Percentiles rank a stretch among this genome's conserved stretches.
Evolutionary conservation across 306 rosid species (phyloP).

Genomic region (Biancaea sappan): DNA sequence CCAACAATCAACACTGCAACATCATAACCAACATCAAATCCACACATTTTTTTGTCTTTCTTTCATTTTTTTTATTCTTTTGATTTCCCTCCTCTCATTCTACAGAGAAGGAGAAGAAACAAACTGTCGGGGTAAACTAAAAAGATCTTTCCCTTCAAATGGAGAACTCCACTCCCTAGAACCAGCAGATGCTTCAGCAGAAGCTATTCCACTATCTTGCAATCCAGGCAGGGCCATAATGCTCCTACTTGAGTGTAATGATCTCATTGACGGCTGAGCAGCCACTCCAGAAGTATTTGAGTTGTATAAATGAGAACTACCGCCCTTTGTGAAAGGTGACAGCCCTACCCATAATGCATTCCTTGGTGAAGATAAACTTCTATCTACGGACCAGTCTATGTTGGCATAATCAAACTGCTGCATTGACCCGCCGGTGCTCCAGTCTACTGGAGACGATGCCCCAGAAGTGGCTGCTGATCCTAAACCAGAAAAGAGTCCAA

Average conservation of each 20-base stretch:
- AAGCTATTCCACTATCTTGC: conserved; percentile 63
- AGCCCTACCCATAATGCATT: conserved; percentile 64
- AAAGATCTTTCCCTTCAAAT: conserved; percentile 88
- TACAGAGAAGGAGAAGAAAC: conserved; percentile 88
- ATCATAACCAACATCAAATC: conserved; percentile 71
- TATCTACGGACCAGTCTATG: conserved; percentile 90
- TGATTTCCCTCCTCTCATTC: conserved; percentile 45
- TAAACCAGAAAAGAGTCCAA: conserved; percentile 78
- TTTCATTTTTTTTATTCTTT: conserved; percentile 62
- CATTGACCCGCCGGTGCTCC: conserved; percentile 70
- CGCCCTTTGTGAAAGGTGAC: conserved; percentile 57
- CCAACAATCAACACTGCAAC: conserved; percentile 51
- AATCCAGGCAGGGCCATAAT: conserved; percentile 55
- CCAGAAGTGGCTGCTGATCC: conserved; percentile 70
- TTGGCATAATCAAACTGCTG: conserved; percentile 73
- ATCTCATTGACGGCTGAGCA: conserved; percentile 54
- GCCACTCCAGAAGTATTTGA: conserved; percentile 51
- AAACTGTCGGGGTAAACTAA: conserved; percentile 85
- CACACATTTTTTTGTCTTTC: conserved; percentile 46
- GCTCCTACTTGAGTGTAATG: conserved; percentile 55
- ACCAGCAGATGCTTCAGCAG: conserved; percentile 54
- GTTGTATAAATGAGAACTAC: conserved; percentile 37
- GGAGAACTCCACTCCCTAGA: conserved; percentile 86
- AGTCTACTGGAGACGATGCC: conserved; percentile 64
- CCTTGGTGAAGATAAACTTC: conserved; percentile 51